These are phyloP conservation scores for Aureobasidium sp. DNA, from an alignment of 2,329 filamentous ascomycete genomes.

Conservation along the genomic window DNA sequence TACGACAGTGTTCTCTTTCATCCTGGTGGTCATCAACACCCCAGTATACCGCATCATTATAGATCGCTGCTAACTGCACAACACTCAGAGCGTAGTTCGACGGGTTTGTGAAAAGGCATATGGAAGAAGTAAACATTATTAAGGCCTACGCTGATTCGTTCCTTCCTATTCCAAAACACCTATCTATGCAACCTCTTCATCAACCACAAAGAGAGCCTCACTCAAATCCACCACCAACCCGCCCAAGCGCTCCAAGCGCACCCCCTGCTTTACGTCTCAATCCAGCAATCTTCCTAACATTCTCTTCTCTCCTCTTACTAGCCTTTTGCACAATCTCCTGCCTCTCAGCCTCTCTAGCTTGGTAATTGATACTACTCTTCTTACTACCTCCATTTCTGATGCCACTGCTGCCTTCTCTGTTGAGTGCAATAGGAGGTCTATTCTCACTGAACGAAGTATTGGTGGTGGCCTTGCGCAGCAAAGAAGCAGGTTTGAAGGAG, in stretches of 20 bases:
- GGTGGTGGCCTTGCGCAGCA: slow-evolving; percentile 79
- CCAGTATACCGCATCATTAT: no score
- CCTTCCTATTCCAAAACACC: no score
- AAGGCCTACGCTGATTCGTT: no score
- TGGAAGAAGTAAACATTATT: no score
- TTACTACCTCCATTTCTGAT: slow-evolving; percentile 59
- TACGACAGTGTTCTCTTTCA: no score
- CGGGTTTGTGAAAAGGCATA: no score
- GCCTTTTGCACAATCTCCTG: slow-evolving; percentile 55
- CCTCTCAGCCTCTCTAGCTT: slow-evolving; percentile 65
- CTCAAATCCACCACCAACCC: slow-evolving; percentile 7
- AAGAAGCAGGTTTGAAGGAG: slow-evolving; percentile 72
- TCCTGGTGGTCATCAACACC: no score
- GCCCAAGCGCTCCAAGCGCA: slow-evolving; percentile 45
- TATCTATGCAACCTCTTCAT: no score
- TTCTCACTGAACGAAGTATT: slow-evolving; percentile 27
- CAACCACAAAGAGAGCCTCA: no score
- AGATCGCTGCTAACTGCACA: no score
- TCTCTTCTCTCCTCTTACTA: slow-evolving; percentile 56
- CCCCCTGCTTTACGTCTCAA: slow-evolving; percentile 43
- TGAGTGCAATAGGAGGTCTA: slow-evolving; percentile 22
- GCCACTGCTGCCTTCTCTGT: slow-evolving; percentile 29
- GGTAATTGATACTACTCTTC: slow-evolving; percentile 67
- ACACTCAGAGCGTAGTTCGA: no score
- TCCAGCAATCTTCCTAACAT: slow-evolving; percentile 49